A percentile compares a stretch with the other conserved stretches of the same genome.
Conservation (phyloP, 768 basidiomycete genomes). For the Tulasnella sp. region DNA sequence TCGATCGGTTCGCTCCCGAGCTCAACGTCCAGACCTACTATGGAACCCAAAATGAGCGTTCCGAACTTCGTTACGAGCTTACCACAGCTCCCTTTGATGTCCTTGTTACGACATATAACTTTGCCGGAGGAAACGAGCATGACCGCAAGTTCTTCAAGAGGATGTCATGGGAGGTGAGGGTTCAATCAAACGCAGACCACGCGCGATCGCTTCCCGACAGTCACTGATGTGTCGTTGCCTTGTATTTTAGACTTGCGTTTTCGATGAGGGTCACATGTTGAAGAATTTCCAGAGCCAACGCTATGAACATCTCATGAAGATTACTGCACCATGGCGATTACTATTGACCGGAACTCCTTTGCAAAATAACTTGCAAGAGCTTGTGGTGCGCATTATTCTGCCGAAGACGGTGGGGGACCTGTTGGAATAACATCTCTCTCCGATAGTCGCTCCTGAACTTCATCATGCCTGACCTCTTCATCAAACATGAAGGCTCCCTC, state of each 20-base stretch:
- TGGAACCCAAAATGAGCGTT: conserved; percentile 81
- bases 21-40: conserved; percentile 89
- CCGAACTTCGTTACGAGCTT: conserved; percentile 62
- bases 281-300: conserved; percentile 98
- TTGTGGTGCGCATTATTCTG: conserved; percentile 53
- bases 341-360: conserved; percentile 93
- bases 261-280: conserved; percentile 93
- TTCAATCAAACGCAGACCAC: background rate
- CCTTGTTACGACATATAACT: conserved; percentile 90
- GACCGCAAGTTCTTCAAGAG: conserved; percentile 91
- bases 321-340: conserved; percentile 80
- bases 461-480: conserved; percentile 87
- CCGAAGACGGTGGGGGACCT: background rate
- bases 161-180: conserved; percentile 84
- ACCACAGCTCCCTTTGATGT: conserved; percentile 60
- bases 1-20: conserved; percentile 78
- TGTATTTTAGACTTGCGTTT: conserved; percentile 67
- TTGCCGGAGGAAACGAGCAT: conserved; percentile 77
- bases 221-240: background rate
- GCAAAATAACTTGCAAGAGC: conserved; percentile 84
- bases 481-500: conserved; percentile 60
- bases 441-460: conserved; percentile 92
- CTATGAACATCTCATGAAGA: conserved; percentile 79
- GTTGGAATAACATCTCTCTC: background rate
- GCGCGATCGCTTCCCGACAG: background rate